Evolutionary conservation across 768 basidiomycete species (phyloP).

Genomic region (Tricholoma furcatifolium): DNA sequence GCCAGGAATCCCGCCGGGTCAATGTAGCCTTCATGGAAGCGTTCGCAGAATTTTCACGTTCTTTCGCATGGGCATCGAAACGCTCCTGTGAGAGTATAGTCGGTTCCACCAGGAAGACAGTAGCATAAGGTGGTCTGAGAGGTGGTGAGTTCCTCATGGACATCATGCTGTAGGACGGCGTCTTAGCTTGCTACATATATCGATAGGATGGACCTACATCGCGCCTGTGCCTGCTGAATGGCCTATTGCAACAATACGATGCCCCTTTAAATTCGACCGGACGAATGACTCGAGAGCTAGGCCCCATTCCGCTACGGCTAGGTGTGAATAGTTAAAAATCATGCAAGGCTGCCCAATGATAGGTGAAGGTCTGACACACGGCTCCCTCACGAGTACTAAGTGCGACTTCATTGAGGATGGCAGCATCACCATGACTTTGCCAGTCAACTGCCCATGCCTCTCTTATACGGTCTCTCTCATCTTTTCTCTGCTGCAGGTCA

Average conservation of each 20-base stretch:
- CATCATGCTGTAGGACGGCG: constrained; percentile 11
- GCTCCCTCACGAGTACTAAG: constrained; percentile 21
- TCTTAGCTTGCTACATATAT: background rate
- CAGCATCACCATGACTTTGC: constrained; percentile 38
- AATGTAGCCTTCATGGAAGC: constrained; percentile 18
- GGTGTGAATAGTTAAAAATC: background rate
- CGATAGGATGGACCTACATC: constrained; percentile 21
- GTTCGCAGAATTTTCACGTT: constrained; percentile 14
- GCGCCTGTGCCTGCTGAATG: constrained; percentile 32
- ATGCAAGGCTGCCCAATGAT: background rate
- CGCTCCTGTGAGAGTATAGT: constrained; percentile 26
- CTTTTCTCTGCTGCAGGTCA: constrained; percentile 17
- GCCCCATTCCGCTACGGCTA: constrained; percentile 27
- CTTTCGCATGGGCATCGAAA: constrained; percentile 19
- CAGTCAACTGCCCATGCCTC: constrained; percentile 42
- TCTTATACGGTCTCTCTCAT: constrained; percentile 25
- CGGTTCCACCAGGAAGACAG: constrained; percentile 33
- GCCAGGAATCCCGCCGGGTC: constrained; percentile 26
- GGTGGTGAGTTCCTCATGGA: constrained; percentile 15
- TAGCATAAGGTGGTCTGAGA: constrained; percentile 18
- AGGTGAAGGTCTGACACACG: constrained; percentile 18
- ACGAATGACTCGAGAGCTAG: constrained; percentile 14
- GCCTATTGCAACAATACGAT: constrained; percentile 28
- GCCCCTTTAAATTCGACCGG: constrained; percentile 16
- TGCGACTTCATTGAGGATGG: constrained; percentile 27